Percentiles rank a stretch among this genome's conserved stretches.
phyloP scores from a whole-genome alignment of 805 yeast species.

The Wickerhamiella cacticola region DNA sequence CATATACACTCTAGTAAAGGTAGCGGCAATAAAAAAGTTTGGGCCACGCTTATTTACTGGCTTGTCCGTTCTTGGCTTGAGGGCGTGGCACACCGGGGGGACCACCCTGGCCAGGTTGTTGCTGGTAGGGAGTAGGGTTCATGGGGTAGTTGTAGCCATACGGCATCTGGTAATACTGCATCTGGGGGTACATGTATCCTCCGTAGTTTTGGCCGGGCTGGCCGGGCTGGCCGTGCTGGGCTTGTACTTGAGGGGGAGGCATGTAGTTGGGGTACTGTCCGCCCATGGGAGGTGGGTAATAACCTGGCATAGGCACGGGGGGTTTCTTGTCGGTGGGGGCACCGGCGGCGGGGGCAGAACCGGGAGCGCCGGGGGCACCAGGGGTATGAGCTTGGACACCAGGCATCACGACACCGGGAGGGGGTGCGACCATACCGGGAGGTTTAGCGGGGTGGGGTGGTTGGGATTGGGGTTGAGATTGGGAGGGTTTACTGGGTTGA shows the following conservation, averaged over 20 bases:
- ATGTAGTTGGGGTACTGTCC: slow-evolving; percentile 9
- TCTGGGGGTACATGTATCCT: slow-evolving; percentile 6
- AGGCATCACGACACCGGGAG: not conserved
- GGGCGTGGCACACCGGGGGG: not conserved
- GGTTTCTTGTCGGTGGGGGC: slow-evolving; percentile 5
- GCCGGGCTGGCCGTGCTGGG: not conserved
- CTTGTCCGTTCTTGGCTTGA: not conserved
- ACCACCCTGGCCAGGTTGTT: not conserved
- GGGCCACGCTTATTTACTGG: not conserved
- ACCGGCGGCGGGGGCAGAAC: not conserved
- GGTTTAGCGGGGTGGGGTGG: not conserved
- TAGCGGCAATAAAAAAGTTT: not conserved
- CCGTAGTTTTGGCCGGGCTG: slow-evolving; percentile 8
- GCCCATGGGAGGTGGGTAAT: slow-evolving; percentile 6
- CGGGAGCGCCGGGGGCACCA: not conserved
- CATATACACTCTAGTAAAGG: too few relatives aligned
- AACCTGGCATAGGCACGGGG: not conserved
- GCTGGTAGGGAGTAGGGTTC: slow-evolving; percentile 9
- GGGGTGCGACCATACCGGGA: slow-evolving; percentile 5
- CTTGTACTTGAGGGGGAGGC: slow-evolving; percentile 11
- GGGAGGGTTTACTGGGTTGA: too few relatives aligned
- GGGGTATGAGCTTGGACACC: not conserved
- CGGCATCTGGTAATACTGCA: slow-evolving; percentile 19
- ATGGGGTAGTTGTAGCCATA: slow-evolving; percentile 12
- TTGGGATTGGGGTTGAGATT: not conserved